Percentiles rank a stretch among this genome's conserved stretches.
Conservation (phyloP, 2,329 filamentous ascomycete species). For the Paramyrothecium sp. region DNA sequence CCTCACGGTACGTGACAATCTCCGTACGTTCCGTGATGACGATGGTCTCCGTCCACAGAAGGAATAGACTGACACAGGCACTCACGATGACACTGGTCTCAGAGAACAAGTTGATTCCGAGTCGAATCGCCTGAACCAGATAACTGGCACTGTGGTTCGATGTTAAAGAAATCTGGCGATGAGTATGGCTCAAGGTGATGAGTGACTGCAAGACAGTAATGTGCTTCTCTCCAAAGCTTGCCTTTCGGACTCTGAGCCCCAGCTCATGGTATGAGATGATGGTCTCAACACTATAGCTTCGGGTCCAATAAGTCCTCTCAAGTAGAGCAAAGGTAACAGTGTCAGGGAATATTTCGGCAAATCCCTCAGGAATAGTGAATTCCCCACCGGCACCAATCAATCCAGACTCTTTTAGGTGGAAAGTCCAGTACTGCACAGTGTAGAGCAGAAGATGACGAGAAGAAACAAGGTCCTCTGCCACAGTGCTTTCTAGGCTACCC, state of each 20-base stretch:
- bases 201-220: conserved; percentile 32
- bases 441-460: conserved; percentile 30
- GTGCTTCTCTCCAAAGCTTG: conserved; percentile 34
- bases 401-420: conserved; percentile 32
- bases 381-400: conserved; percentile 23
- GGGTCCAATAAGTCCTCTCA: conserved; percentile 29
- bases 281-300: conserved; percentile 15
- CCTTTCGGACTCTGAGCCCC: conserved; percentile 30
- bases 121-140: conserved; percentile 32
- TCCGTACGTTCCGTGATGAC: conserved; percentile 31
- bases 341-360: conserved; percentile 32
- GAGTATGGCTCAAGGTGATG: conserved; percentile 32
- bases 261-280: conserved; percentile 28
- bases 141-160: conserved; percentile 23
- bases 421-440: conserved; percentile 32
- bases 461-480: conserved; percentile 21
- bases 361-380: conserved; percentile 26
- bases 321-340: conserved; percentile 33
- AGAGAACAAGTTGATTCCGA: conserved; percentile 29
- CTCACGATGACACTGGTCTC: conserved; percentile 28
- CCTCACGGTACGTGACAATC: conserved; percentile 32
- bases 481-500: conserved; percentile 15
- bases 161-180: conserved; percentile 20
- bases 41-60: conserved; percentile 30
- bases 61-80: conserved; percentile 32